Base-by-base conservation (phyloP, 768 basidiomycete species). In the Amanita fuliginea region DNA sequence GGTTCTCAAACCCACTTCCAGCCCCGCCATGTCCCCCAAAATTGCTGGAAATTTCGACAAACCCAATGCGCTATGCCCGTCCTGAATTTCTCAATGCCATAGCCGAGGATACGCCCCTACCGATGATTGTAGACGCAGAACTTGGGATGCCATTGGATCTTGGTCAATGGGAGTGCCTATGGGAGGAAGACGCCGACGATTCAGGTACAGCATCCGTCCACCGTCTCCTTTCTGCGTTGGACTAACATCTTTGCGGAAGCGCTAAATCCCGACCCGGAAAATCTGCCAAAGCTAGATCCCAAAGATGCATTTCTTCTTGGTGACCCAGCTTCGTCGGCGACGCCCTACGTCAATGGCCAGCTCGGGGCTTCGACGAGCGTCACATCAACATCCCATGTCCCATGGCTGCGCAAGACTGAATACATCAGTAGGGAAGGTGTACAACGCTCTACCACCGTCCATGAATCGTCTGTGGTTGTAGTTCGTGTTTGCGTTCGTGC, bases 1-100 rank as follows among this genome's bases (percentile, higher is more conserved):
- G 95, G 10, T 98, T 94, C 65, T 77, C 83, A 35, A 96, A 98
- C 66, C 93, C 94, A 2, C 78, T 99, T 2, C 95, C 95, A 1
- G 74, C 92, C 10, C 96, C 96, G 26, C 92, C 96, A 73, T 97
- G 89, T 73, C 96, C 96, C 5, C 95, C 96, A 22, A 95, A 96
- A 67, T 69, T 98, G 3, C 75, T 99, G 59, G 78, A 95, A 51
- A 86, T 97, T 48, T 81, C 86, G n/a, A 96, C 95, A 30, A 78
- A 87, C 60, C 84, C 92, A 4, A 75, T 78, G 62, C 86, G 95
- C 39, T 92, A 96, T 63, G 85, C 90, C 13, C 77, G 78, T 16
- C 86, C 90, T 5, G 87, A 87, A 57, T 94, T 92, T 56, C 75
- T 94, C 32, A 78, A 87, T 53, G 75, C 81, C 5, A 68, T 96